Conservation (phyloP, 495 filamentous ascomycete species). For the Chaetomidium leptoderma region DNA sequence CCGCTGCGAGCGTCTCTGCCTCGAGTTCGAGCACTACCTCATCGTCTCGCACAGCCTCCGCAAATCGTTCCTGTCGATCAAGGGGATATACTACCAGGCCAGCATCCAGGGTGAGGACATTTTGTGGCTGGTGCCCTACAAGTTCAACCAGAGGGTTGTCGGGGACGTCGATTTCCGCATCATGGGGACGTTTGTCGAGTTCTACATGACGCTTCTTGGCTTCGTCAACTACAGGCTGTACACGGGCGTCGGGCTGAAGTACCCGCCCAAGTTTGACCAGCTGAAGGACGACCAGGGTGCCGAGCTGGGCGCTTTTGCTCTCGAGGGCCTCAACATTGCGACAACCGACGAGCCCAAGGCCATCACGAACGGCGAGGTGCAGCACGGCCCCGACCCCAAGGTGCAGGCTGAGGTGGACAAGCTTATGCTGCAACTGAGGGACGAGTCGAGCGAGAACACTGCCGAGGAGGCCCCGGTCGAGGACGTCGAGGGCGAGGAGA, state of each 20-base stretch:
- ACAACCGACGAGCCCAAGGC: constrained; percentile 47
- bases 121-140: constrained; percentile 94
- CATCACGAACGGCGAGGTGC: constrained; percentile 48
- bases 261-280: constrained; percentile 89
- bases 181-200: constrained; percentile 98
- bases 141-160: constrained; percentile 88
- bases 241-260: constrained; percentile 82
- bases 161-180: constrained; percentile 96
- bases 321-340: constrained; percentile 65
- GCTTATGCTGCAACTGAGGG: constrained; percentile 49
- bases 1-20: constrained; percentile 82
- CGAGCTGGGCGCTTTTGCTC: constrained; percentile 84
- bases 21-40: constrained; percentile 96
- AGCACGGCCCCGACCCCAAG: constrained; percentile 45
- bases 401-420: constrained; percentile 55
- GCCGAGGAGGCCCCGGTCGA: constrained; percentile 42
- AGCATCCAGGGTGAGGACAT: constrained; percentile 98
- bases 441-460: constrained; percentile 43
- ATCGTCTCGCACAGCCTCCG: constrained; percentile 84
- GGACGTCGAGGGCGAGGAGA: constrained; percentile 47
- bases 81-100: constrained; percentile 99
- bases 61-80: constrained; percentile 96
- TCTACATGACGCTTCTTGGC: constrained; percentile 91
- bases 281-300: constrained; percentile 81
- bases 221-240: constrained; percentile 96